phyloP scores from a whole-genome alignment of 2,329 filamentous ascomycete genomes.

The Beauveria pseudobassiana region DNA sequence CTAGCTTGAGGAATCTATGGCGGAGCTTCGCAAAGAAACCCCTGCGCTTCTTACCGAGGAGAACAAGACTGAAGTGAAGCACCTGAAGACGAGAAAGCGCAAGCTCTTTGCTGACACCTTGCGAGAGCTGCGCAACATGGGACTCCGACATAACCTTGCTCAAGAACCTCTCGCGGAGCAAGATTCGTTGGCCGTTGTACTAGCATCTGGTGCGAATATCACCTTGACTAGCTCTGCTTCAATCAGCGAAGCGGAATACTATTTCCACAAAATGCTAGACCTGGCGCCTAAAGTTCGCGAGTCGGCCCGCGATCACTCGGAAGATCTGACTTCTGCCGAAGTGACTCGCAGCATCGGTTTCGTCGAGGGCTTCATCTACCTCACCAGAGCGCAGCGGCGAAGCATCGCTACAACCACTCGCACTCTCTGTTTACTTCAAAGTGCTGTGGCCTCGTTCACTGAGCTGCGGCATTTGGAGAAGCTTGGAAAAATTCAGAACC shows the following conservation, averaged over 20 bases:
- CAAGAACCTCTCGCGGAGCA: slow-evolving; percentile 68
- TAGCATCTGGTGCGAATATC: slow-evolving; percentile 49
- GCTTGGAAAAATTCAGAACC: slow-evolving; percentile 24
- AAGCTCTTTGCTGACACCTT: slow-evolving; percentile 86
- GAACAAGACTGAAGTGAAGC: slow-evolving; percentile 75
- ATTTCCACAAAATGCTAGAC: slow-evolving; percentile 74
- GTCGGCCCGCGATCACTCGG: slow-evolving; percentile 65
- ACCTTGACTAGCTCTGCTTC: slow-evolving; percentile 18
- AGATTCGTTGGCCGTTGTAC: slow-evolving; percentile 58
- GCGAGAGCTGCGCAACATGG: slow-evolving; percentile 79
- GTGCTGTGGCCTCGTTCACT: slow-evolving; percentile 28
- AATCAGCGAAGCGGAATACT: slow-evolving; percentile 49
- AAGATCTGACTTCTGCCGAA: slow-evolving; percentile 77
- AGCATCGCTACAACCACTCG: slow-evolving; percentile 34
- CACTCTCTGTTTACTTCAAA: slow-evolving; percentile 31
- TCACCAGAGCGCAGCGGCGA: slow-evolving; percentile 53
- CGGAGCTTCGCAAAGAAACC: slow-evolving; percentile 74
- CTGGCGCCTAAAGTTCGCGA: slow-evolving; percentile 61
- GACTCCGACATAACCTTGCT: slow-evolving; percentile 74
- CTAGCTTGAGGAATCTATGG: slow-evolving; percentile 59
- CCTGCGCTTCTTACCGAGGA: slow-evolving; percentile 76
- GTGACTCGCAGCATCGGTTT: slow-evolving; percentile 72
- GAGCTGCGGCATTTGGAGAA: slow-evolving; percentile 10
- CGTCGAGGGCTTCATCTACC: slow-evolving; percentile 74
- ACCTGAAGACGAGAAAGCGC: slow-evolving; percentile 84